Evolutionary conservation across 768 basidiomycete species (phyloP), one percentile per base, ranked within the genome.

Genomic region (Epithele typhae): DNA sequence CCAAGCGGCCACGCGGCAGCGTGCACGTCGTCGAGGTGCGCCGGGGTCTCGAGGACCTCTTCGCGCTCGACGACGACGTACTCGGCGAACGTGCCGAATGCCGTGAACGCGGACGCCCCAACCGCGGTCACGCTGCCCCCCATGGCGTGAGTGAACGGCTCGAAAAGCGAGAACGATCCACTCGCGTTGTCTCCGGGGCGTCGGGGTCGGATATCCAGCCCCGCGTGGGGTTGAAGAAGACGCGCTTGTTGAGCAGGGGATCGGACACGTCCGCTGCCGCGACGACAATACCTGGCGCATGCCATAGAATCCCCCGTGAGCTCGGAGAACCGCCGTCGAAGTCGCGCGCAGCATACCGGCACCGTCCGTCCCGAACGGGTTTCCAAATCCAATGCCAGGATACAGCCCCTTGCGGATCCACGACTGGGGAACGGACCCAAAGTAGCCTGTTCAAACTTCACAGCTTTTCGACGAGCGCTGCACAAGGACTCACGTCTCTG

Each of bases 1-100:
- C 73, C 88, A 2, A 88, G 57, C 0, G 91, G 89, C 79, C 86
- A 87, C 4, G 87, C 87, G 0, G 88, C 82, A 15, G 77, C 73
- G 43, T 90, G 77, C 34, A 80, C 67, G 59, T 86, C 79, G 53
- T 74, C 72, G 45, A 90, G 73, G 61, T 92, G 82, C 4, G 72
- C 64, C 0, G 88, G 90, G 3, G 81, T 77, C 2, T 45, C 67
- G 24, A 92, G 68, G 17, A 92, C 76, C 43, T 86, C 76, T 46
- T 81, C 74, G 37, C 84, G 77, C 44, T 80, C 81, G 15, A 92
- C 82, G 17, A 80, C 76, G 23, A 90, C 74, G 56, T 88, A 87
- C 54, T 92, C 81, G 7, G 84, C 62, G 57, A 90, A 90, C 1
- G 87, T 88, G 0, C 91, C 91, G 6, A 84, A 60, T 5, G 72